Evolutionary conservation across 2,329 filamentous ascomycete genomes (phyloP).

Genomic region (Neophaeococcomyces mojaviensis): DNA sequence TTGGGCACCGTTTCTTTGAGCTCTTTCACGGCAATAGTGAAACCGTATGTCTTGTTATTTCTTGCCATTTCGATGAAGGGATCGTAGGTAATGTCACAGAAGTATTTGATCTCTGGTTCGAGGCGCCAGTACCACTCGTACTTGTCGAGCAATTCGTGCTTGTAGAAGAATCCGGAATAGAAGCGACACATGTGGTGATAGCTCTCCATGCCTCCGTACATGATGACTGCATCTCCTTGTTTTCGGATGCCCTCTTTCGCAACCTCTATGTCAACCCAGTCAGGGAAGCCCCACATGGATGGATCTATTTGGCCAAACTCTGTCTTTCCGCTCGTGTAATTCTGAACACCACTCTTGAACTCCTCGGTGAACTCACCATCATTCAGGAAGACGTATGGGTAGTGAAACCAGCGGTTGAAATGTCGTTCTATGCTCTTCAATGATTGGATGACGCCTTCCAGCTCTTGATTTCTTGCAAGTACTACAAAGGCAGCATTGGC

Average conservation of each 20-base stretch:
- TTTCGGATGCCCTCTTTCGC: constrained; percentile 94
- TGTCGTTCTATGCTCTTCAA: constrained; percentile 97
- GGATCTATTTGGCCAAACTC: constrained; percentile 92
- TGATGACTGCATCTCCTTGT: constrained; percentile 93
- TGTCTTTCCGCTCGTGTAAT: constrained; percentile 79
- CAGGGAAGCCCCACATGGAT: constrained; percentile 91
- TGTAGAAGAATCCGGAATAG: constrained; percentile 99
- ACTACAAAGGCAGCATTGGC: constrained; percentile 96
- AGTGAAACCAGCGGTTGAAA: constrained; percentile 98
- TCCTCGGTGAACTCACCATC: constrained; percentile 93
- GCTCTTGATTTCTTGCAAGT: constrained; percentile 87
- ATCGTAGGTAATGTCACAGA: constrained; percentile 98
- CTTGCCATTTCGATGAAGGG: constrained; percentile 94
- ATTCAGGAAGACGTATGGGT: constrained; percentile 97
- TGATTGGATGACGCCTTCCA: constrained; percentile 92
- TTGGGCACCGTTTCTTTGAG: constrained; percentile 96
- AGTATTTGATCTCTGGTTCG: constrained; percentile 99
- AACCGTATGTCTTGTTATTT: constrained; percentile 94
- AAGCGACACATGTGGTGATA: constrained; percentile 99
- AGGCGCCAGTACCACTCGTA: constrained; percentile 99
- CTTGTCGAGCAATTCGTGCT: constrained; percentile 86
- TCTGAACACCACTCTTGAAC: constrained; percentile 79
- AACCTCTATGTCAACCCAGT: constrained; percentile 91
- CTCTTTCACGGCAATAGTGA: constrained; percentile 98
- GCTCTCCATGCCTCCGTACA: constrained; percentile 98